A percentile compares a stretch with the other conserved stretches of the same genome.
These are phyloP conservation scores for Mucor mucedo DNA, from an alignment of 371 early-diverging fungal species.

Conservation along the genomic window DNA sequence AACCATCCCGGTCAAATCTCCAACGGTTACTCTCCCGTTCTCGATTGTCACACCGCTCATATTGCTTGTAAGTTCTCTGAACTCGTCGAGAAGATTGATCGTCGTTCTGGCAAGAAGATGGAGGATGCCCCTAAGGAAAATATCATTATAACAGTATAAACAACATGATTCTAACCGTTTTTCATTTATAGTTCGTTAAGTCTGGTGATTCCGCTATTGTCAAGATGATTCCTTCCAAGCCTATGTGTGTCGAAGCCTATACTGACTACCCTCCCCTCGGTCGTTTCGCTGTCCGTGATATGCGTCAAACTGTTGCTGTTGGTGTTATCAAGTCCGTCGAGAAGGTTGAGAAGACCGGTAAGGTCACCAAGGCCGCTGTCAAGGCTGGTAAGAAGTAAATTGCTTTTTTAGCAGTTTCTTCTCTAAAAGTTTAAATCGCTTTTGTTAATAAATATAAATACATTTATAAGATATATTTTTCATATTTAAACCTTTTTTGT, in stretches of 20 bases:
- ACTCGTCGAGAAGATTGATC: conserved; percentile 90
- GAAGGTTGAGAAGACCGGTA: conserved; percentile 70
- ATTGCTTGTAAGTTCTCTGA: conserved; percentile 90
- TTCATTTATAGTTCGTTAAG: conserved; percentile 74
- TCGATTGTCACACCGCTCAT: conserved; percentile 95
- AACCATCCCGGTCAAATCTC: conserved; percentile 93
- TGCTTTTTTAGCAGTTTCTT: conserved; percentile 1
- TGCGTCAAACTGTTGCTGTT: conserved; percentile 92
- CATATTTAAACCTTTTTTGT: no score
- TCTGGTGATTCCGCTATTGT: conserved; percentile 94
- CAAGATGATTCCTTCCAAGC: conserved; percentile 92
- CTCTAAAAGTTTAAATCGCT: not conserved
- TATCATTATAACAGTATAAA: no score
- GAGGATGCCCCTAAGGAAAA: conserved; percentile 76
- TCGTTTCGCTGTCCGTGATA: conserved; percentile 97
- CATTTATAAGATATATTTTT: not conserved
- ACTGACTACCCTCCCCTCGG: conserved; percentile 93
- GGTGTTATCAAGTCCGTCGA: conserved; percentile 95
- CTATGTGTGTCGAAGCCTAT: conserved; percentile 94
- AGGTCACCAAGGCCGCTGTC: conserved; percentile 68
- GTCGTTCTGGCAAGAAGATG: conserved; percentile 81
- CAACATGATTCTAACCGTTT: not conserved
- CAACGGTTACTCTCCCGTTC: conserved; percentile 86
- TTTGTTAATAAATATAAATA: conserved; percentile 1
- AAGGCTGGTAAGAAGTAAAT: conserved; percentile 77